Conservation (phyloP, 345 rosid species). For the Hibiscus mutabilis region DNA sequence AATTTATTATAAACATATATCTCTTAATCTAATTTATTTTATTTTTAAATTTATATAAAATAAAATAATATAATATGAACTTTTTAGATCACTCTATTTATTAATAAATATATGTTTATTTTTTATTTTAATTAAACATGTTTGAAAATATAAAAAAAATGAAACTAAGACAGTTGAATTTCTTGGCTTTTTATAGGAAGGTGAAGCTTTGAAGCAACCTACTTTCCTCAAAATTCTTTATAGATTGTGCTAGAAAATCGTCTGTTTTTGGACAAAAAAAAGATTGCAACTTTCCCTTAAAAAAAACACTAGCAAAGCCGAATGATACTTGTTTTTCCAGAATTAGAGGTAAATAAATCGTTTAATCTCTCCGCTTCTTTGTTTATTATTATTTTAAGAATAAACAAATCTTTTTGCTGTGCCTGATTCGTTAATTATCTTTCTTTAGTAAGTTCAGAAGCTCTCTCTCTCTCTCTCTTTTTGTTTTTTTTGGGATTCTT, state of each 20-base stretch:
- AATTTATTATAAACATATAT: no score
- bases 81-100: no score
- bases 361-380: neutral
- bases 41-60: no score
- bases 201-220: slow-evolving; percentile 12
- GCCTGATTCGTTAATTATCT: neutral
- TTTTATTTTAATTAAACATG: no score
- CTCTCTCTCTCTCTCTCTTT: neutral
- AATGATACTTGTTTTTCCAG: slow-evolving; percentile 6
- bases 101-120: no score
- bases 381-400: neutral
- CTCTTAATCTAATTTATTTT: no score
- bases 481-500: neutral
- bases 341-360: slow-evolving; percentile 1
- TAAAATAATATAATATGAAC: no score
- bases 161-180: no score
- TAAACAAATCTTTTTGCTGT: neutral
- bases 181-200: slow-evolving; percentile 12
- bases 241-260: neutral
- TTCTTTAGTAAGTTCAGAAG: neutral
- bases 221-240: neutral
- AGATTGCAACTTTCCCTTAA: neutral
- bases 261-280: neutral
- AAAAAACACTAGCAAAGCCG: neutral
- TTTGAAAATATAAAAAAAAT: no score